Conservation (phyloP, 2,329 filamentous ascomycete genomes). For the Septoria petroselini region DNA sequence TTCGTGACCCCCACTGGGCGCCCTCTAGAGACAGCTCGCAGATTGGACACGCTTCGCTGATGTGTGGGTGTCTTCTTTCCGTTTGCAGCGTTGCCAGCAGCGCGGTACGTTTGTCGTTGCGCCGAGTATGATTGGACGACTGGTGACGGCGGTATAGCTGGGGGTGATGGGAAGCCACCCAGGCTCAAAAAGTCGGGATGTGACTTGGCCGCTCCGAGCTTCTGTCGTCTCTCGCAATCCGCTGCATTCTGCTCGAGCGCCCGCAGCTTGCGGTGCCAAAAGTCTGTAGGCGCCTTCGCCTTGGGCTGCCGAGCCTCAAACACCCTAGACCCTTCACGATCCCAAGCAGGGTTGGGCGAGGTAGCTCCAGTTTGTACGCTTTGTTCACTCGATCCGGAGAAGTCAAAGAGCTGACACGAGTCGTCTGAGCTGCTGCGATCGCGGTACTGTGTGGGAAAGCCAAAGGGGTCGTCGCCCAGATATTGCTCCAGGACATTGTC, state of each 20-base stretch:
- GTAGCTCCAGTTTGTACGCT: constrained; percentile 46
- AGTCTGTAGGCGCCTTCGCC: constrained; percentile 45
- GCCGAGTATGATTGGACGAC: constrained; percentile 33
- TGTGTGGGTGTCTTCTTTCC: constrained; percentile 29
- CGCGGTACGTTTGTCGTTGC: constrained; percentile 30
- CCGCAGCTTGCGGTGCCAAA: constrained; percentile 55
- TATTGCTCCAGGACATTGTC: constrained; percentile 64
- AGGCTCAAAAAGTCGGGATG: constrained; percentile 40
- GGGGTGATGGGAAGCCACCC: constrained; percentile 37
- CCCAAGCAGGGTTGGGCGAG: constrained; percentile 50
- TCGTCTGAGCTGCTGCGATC: constrained; percentile 50
- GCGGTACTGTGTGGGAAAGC: constrained; percentile 47
- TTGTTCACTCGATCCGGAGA: constrained; percentile 51
- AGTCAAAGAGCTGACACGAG: constrained; percentile 49
- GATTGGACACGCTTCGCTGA: constrained; percentile 29
- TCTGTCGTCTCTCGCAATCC: constrained; percentile 43
- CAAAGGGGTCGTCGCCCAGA: constrained; percentile 56
- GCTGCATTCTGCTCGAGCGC: constrained; percentile 51
- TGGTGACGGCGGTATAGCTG: constrained; percentile 32
- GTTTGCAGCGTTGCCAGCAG: constrained; percentile 31
- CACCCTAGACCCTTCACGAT: constrained; percentile 24
- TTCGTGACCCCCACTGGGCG: constrained; percentile 35
- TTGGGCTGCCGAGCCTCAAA: constrained; percentile 37
- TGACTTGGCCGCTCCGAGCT: constrained; percentile 32
- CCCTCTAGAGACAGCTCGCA: constrained; percentile 36